Conservation (phyloP, 2,329 filamentous ascomycete species). For the Phialophora chinensis region DNA sequence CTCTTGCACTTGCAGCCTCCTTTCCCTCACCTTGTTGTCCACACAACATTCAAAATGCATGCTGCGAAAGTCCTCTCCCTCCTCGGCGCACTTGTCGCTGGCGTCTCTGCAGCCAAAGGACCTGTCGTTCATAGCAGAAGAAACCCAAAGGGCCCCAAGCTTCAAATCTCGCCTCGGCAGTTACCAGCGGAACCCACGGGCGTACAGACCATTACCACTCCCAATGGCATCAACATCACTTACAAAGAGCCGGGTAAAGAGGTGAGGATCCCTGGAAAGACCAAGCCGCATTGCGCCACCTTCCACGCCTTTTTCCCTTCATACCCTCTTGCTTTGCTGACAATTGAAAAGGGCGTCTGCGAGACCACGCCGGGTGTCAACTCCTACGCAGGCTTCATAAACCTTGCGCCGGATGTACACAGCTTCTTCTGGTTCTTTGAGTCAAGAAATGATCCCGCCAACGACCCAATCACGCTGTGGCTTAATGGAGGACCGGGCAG, state of each 20-base stretch:
- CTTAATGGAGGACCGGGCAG: slow-evolving; percentile 52
- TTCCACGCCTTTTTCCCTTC: not conserved
- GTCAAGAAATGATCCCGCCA: slow-evolving; percentile 57
- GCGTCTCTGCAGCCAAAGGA: slow-evolving; percentile 26
- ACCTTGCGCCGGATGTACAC: slow-evolving; percentile 58
- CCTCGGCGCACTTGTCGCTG: slow-evolving; percentile 22
- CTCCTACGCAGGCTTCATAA: slow-evolving; percentile 62
- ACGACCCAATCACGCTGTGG: slow-evolving; percentile 51
- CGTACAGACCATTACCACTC: slow-evolving; percentile 48
- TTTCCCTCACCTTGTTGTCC: not conserved
- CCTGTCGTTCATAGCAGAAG: slow-evolving; percentile 33
- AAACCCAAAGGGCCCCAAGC: slow-evolving; percentile 22
- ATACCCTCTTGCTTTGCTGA: not conserved
- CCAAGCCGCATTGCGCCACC: not conserved
- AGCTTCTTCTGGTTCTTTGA: slow-evolving; percentile 65
- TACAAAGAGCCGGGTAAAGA: slow-evolving; percentile 63
- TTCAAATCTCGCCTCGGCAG: slow-evolving; percentile 42
- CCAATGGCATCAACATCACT: slow-evolving; percentile 58
- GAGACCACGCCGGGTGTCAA: slow-evolving; percentile 63
- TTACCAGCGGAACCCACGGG: slow-evolving; percentile 47
- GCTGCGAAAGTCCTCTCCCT: slow-evolving; percentile 7
- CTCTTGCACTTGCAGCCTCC: not conserved
- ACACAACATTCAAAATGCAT: slow-evolving; percentile 20
- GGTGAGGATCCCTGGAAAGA: not conserved
- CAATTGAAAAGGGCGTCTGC: slow-evolving; percentile 49